Evolutionary conservation across 2,329 filamentous ascomycete genomes (phyloP).

Genomic region (Pseudohalonectria lignicola): DNA sequence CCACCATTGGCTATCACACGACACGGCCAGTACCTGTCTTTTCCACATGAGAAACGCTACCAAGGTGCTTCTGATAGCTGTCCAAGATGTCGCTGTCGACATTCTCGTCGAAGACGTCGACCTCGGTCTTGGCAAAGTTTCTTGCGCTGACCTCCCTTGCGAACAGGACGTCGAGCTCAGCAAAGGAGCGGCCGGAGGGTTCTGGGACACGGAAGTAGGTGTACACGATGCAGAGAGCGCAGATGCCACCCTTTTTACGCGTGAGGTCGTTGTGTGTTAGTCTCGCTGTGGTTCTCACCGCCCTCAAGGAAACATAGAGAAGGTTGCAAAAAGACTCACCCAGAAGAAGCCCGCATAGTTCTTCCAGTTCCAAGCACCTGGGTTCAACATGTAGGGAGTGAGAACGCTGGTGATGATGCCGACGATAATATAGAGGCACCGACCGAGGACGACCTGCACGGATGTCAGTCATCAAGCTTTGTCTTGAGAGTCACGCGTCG

Average conservation of each 20-base stretch:
- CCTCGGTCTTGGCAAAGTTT: constrained; percentile 53
- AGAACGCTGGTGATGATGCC: constrained; percentile 72
- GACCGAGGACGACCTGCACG: constrained; percentile 65
- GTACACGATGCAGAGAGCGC: constrained; percentile 72
- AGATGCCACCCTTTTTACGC: constrained; percentile 60
- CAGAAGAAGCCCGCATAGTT: constrained; percentile 87
- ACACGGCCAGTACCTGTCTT: no score
- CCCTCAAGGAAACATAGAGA: background rate
- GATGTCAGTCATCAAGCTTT: no score
- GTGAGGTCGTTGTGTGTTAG: no score
- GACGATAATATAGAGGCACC: constrained; percentile 72
- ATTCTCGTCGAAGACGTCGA: constrained; percentile 43
- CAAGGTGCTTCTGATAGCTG: constrained; percentile 30
- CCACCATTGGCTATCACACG: no score
- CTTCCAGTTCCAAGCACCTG: constrained; percentile 74
- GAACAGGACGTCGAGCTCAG: constrained; percentile 78
- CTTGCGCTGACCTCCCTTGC: constrained; percentile 60
- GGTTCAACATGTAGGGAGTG: constrained; percentile 90
- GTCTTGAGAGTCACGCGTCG: background rate
- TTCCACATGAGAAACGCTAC: constrained; percentile 1
- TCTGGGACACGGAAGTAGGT: constrained; percentile 75
- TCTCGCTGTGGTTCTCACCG: no score
- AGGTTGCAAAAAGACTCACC: constrained; percentile 26
- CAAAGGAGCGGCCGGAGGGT: constrained; percentile 69
- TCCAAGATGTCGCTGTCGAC: constrained; percentile 36